phyloP scores from a whole-genome alignment of 257 asterid species.

The Nicotiana attenuata region DNA sequence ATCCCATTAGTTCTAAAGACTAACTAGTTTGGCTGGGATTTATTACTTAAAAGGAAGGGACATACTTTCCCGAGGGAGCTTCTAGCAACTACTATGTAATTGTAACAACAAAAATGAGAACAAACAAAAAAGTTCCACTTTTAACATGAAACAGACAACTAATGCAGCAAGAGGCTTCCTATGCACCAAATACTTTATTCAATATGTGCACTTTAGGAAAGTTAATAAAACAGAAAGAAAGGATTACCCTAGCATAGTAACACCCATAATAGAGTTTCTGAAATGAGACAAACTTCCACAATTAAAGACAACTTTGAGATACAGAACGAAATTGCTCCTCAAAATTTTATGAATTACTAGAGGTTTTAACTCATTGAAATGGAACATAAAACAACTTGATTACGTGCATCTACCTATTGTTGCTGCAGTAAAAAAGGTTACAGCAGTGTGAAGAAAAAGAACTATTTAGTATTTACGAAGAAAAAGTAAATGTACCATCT shows the following conservation, averaged over 20 bases:
- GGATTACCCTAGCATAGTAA: neutral
- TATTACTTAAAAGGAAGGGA: neutral
- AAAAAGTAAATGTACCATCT: slow-evolving; percentile 50
- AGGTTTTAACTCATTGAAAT: neutral
- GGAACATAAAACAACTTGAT: neutral
- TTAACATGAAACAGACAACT: neutral
- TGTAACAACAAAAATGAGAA: neutral
- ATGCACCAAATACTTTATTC: neutral
- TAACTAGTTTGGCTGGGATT: neutral
- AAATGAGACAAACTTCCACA: neutral
- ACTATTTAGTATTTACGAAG: neutral
- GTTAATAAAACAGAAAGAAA: neutral
- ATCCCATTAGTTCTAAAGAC: neutral
- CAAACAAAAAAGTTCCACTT: neutral
- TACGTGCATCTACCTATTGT: neutral
- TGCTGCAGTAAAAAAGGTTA: neutral
- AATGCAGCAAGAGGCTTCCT: neutral
- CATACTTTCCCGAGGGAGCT: neutral
- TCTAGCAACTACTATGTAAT: neutral
- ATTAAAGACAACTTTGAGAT: neutral
- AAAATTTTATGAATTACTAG: neutral
- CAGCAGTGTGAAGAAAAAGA: neutral
- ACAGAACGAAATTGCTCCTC: neutral
- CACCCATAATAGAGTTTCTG: neutral
- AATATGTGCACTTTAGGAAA: neutral